Evolutionary conservation across 495 filamentous ascomycete species (phyloP).

Genomic region (Penicillium canescens): DNA sequence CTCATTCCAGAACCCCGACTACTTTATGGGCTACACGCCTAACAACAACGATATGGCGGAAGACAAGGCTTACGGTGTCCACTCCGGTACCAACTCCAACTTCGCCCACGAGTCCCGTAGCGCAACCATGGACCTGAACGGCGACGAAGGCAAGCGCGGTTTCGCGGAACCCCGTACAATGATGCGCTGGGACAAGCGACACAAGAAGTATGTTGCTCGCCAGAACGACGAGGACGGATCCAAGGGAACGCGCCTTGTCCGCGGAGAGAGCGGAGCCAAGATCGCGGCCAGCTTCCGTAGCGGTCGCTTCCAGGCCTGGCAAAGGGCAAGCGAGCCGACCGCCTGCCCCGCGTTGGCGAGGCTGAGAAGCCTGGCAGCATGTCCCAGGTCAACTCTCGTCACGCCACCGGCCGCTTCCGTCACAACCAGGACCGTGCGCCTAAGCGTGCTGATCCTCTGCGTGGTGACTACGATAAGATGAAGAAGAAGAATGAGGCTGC

Average conservation of each 20-base stretch:
- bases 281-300: constrained; percentile 91
- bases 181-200: constrained; percentile 95
- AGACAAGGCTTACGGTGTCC: constrained; percentile 88
- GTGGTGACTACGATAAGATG: constrained; percentile 84
- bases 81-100: constrained; percentile 70
- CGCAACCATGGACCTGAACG: constrained; percentile 84
- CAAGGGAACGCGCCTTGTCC: constrained; percentile 78
- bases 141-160: constrained; percentile 75
- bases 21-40: constrained; percentile 95
- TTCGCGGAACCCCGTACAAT: constrained; percentile 73
- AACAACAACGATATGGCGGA: constrained; percentile 73
- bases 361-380: constrained; percentile 54
- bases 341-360: constrained; percentile 80
- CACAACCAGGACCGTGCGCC: constrained; percentile 84
- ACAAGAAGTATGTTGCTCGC: constrained; percentile 87
- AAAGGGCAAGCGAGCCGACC: constrained; percentile 74
- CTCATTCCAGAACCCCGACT: constrained; percentile 77
- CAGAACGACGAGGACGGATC: constrained; percentile 94
- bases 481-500: constrained; percentile 90
- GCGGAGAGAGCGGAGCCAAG: constrained; percentile 91
- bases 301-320: constrained; percentile 91
- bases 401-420: constrained; percentile 51
- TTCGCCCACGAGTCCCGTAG: constrained; percentile 82
- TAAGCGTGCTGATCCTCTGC: constrained; percentile 86
- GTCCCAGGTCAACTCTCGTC: constrained; percentile 18